Percentiles rank a stretch among this genome's conserved stretches.
Conservation (phyloP, 2,329 filamentous ascomycete species). For the Fusarium brachygibbosum region DNA sequence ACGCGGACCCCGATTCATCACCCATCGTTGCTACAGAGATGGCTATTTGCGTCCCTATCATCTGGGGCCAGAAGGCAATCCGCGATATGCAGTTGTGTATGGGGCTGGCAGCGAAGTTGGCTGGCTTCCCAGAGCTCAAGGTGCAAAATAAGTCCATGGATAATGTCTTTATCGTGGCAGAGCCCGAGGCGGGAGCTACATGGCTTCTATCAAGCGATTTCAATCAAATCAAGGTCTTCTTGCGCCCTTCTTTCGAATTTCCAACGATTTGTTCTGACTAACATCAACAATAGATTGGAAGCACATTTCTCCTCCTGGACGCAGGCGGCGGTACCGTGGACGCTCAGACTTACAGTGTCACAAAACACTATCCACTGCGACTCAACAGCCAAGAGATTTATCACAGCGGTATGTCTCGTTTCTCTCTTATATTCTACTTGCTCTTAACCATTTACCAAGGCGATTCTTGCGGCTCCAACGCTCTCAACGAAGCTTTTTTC, state of each 20-base stretch:
- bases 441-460: neutral
- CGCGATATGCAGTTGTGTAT: slow-evolving; percentile 14
- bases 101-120: neutral
- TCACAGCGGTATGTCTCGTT: neutral
- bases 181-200: slow-evolving; percentile 13
- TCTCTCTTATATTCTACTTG: too few species aligned
- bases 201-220: neutral
- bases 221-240: too few species aligned
- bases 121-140: slow-evolving; percentile 1
- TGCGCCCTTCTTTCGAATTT: neutral
- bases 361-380: neutral
- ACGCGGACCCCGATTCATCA: too few species aligned
- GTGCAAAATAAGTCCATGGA: neutral
- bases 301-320: slow-evolving; percentile 6
- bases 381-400: neutral
- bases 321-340: slow-evolving; percentile 8
- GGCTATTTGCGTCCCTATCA: slow-evolving; percentile 8
- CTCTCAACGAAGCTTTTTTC: slow-evolving; percentile 1
- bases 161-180: slow-evolving; percentile 12
- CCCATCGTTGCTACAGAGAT: neutral
- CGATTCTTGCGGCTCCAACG: slow-evolving; percentile 7
- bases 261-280: neutral
- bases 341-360: neutral
- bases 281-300: neutral
- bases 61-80: neutral